phyloP scores from a whole-genome alignment of 2,329 filamentous ascomycete species.

The Rhytidhysteron rufulum region DNA sequence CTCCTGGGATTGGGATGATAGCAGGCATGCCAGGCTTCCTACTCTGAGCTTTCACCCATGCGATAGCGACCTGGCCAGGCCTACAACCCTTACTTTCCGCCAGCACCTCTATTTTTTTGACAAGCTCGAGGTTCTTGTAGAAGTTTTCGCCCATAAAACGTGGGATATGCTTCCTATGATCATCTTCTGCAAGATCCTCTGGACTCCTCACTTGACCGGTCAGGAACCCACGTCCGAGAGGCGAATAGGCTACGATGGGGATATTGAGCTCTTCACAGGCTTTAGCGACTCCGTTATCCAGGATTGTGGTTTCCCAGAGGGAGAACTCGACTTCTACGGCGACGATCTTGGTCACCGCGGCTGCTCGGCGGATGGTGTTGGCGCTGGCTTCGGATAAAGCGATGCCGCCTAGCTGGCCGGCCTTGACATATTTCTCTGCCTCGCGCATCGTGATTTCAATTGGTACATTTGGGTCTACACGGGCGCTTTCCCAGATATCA shows the following conservation, averaged over 20 bases:
- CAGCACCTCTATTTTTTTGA: constrained; percentile 55
- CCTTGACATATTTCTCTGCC: constrained; percentile 16
- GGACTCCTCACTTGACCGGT: constrained; percentile 34
- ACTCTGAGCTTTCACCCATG: constrained; percentile 52
- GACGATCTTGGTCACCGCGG: constrained; percentile 49
- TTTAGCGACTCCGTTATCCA: constrained; percentile 51
- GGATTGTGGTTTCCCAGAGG: constrained; percentile 50
- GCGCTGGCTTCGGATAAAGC: constrained; percentile 37
- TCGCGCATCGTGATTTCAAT: constrained; percentile 36
- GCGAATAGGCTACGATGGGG: constrained; percentile 62
- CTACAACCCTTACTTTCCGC: constrained; percentile 56
- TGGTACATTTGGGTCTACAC: constrained; percentile 35
- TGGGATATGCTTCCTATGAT: constrained; percentile 45
- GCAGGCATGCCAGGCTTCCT: constrained; percentile 47
- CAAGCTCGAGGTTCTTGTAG: constrained; percentile 58
- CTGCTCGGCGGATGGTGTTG: constrained; percentile 40
- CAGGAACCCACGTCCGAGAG: constrained; percentile 56
- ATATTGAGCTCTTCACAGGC: constrained; percentile 58
- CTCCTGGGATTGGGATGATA: constrained; percentile 63
- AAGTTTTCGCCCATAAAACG: constrained; percentile 62
- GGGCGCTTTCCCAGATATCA: constrained; percentile 39
- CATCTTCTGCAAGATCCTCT: constrained; percentile 53
- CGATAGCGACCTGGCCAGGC: constrained; percentile 60
- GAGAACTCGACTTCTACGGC: constrained; percentile 57
- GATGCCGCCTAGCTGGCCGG: constrained; percentile 37